Percentiles rank a stretch among this genome's conserved stretches.
These are phyloP conservation scores for Tuber microsphaerosporum DNA, from an alignment of 495 filamentous ascomycete species.

Conservation along the genomic window DNA sequence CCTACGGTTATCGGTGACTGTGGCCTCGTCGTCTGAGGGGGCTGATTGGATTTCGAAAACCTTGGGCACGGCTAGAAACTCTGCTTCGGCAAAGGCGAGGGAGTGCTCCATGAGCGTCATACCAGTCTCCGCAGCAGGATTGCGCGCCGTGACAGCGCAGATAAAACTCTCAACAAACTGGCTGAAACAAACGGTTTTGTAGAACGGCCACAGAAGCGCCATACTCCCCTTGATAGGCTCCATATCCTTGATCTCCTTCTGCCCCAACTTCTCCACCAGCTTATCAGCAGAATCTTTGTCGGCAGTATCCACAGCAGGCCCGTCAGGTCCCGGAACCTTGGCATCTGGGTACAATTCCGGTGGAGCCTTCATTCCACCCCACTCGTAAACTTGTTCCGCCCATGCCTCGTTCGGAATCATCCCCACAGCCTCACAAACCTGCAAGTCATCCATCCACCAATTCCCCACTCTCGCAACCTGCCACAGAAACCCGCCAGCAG, in stretches of 20 bases:
- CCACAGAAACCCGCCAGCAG: slow-evolving; percentile 32
- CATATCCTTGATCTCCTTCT: slow-evolving; percentile 46
- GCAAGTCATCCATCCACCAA: slow-evolving; percentile 34
- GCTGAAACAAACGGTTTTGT: slow-evolving; percentile 69
- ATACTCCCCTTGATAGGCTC: slow-evolving; percentile 61
- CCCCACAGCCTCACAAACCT: slow-evolving; percentile 31
- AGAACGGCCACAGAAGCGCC: slow-evolving; percentile 79
- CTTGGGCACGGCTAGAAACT: slow-evolving; percentile 48
- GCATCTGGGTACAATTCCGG: background rate
- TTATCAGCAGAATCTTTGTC: slow-evolving; percentile 61
- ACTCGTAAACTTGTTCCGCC: slow-evolving; percentile 23
- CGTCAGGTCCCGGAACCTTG: background rate
- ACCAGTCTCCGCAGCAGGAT: slow-evolving; percentile 72
- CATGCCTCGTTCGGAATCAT: slow-evolving; percentile 37
- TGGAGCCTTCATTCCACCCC: slow-evolving; percentile 26
- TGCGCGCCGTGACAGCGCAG: slow-evolving; percentile 81
- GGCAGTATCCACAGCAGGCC: slow-evolving; percentile 50
- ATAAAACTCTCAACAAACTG: slow-evolving; percentile 83
- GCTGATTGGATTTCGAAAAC: slow-evolving; percentile 21
- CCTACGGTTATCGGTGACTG: slow-evolving; percentile 30
- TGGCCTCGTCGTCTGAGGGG: slow-evolving; percentile 3
- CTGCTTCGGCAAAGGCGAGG: slow-evolving; percentile 90
- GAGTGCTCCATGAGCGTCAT: slow-evolving; percentile 98
- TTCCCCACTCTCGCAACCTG: slow-evolving; percentile 28
- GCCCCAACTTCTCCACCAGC: slow-evolving; percentile 47